phyloP scores from a whole-genome alignment of 352 stramenopile genomes.

The Phytopythium ostracodes region DNA sequence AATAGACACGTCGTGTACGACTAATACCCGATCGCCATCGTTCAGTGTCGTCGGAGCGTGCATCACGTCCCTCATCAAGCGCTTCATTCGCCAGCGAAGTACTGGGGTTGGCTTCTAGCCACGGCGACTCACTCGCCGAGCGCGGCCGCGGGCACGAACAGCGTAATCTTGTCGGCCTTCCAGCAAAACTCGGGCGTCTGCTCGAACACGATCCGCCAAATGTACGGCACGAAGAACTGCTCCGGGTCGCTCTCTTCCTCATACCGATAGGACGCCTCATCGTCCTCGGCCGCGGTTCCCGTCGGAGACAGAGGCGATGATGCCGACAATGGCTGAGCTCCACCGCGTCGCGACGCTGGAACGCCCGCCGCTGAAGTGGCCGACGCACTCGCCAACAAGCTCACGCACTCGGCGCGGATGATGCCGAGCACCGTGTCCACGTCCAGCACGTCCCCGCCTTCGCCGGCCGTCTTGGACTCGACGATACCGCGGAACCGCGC shows the following conservation, averaged over 20 bases:
- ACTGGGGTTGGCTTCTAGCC: not conserved
- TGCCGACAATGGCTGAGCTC: not conserved
- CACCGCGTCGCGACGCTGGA: not conserved
- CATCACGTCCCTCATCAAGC: conserved; percentile 10
- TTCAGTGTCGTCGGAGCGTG: not conserved
- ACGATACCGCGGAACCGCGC: conserved; percentile 57
- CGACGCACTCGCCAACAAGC: conserved; percentile 45
- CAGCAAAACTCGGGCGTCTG: conserved; percentile 77
- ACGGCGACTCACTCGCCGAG: not conserved
- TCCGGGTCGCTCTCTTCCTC: conserved; percentile 68
- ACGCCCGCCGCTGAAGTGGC: conserved; percentile 10
- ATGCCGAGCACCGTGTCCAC: conserved; percentile 58
- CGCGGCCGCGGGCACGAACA: conserved; percentile 35
- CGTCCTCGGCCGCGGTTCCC: conserved; percentile 19
- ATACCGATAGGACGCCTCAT: conserved; percentile 77
- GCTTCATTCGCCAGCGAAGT: conserved; percentile 11
- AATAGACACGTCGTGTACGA: not conserved
- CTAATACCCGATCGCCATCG: not conserved
- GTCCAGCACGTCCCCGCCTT: conserved; percentile 41
- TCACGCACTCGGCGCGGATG: conserved; percentile 70
- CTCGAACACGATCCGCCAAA: conserved; percentile 73
- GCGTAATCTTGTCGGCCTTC: conserved; percentile 78
- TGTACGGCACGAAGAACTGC: conserved; percentile 77
- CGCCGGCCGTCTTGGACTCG: conserved; percentile 49
- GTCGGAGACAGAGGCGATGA: not conserved